Evolutionary conservation across 306 rosid species (phyloP).

Genomic region (Quercus glauca): DNA sequence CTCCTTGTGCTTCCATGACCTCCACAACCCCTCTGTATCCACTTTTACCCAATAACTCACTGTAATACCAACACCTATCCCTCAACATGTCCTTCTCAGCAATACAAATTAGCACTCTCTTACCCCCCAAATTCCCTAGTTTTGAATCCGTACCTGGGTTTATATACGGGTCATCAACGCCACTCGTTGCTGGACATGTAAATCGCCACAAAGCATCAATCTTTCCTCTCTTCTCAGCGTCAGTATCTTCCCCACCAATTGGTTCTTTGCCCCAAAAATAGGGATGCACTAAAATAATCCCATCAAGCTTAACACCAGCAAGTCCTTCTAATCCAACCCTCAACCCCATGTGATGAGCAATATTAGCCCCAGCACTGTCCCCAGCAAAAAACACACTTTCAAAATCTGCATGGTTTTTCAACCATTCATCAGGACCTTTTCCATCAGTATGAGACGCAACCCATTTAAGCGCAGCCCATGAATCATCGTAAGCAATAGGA

Average conservation of each 20-base stretch:
- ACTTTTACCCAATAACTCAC: conserved; percentile 40
- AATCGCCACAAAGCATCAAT: conserved; percentile 48
- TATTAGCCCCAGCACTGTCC: conserved; percentile 75
- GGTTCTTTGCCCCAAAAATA: conserved; percentile 59
- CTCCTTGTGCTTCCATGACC: conserved; percentile 42
- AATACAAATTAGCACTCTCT: conserved; percentile 54
- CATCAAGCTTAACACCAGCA: conserved; percentile 39
- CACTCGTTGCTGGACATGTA: conserved; percentile 28
- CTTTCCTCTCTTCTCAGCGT: not conserved
- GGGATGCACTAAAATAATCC: conserved; percentile 52
- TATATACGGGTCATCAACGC: conserved; percentile 53
- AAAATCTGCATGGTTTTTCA: conserved; percentile 46
- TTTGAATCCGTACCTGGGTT: conserved; percentile 64
- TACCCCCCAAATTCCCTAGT: conserved; percentile 37
- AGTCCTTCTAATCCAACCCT: conserved; percentile 43
- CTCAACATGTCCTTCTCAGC: conserved; percentile 57
- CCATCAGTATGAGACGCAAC: conserved; percentile 39
- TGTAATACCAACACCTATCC: conserved; percentile 48
- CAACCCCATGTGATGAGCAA: conserved; percentile 50
- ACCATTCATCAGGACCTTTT: conserved; percentile 30
- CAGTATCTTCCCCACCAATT: conserved; percentile 30
- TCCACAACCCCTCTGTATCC: conserved; percentile 52
- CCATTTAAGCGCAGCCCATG: conserved; percentile 62
- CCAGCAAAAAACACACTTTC: conserved; percentile 49
- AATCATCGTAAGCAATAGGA: conserved; percentile 54